Evolutionary conservation across 192 early-diverging fungal genomes (phyloP).

Genomic region (Gonapodya prolifera): DNA sequence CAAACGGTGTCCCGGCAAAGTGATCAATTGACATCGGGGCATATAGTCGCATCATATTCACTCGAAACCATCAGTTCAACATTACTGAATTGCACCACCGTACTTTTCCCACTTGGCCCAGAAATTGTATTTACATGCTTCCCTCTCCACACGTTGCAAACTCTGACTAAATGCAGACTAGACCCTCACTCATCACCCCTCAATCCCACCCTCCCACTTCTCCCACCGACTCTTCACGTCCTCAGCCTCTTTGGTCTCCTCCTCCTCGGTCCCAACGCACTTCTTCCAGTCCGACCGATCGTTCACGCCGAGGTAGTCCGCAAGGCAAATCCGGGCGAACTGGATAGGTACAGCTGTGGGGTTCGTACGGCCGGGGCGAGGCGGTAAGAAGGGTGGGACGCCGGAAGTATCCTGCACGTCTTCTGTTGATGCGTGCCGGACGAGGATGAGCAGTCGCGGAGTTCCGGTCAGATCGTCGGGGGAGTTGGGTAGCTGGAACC

Average conservation of each 20-base stretch:
- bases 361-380: conserved; percentile 20
- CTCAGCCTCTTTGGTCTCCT: conserved; percentile 29
- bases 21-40: no score
- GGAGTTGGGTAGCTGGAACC: conserved; percentile 34
- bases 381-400: neutral
- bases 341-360: conserved; percentile 24
- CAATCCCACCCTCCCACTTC: neutral
- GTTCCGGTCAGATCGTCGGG: conserved; percentile 56
- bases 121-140: no score
- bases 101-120: no score
- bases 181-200: no score
- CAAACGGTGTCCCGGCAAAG: no score
- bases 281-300: conserved; percentile 71
- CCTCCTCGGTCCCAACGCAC: conserved; percentile 48
- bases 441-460: conserved; percentile 50
- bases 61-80: no score
- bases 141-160: no score
- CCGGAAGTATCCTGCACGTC: conserved; percentile 36
- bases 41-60: no score
- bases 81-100: no score
- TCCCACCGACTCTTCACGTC: neutral
- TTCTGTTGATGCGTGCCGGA: neutral
- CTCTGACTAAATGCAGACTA: no score
- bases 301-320: conserved; percentile 47
- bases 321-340: conserved; percentile 21